phyloP scores from a whole-genome alignment of 495 filamentous ascomycete genomes.

The Aspergillus olivimuriae region DNA sequence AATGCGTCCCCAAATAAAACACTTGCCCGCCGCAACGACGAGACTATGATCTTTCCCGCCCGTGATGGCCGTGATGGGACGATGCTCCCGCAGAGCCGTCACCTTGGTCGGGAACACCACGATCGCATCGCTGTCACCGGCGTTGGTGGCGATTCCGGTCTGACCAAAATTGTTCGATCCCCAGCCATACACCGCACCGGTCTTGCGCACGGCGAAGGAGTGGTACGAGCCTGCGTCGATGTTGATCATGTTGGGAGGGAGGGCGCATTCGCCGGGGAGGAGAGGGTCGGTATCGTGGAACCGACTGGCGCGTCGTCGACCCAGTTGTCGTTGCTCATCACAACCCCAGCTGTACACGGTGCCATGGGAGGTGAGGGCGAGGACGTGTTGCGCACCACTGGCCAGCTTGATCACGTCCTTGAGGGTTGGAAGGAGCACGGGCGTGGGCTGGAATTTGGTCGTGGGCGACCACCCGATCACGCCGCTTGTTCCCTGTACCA shows the following conservation, averaged over 20 bases:
- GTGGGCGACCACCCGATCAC: slow-evolving; percentile 58
- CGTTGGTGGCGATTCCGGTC: slow-evolving; percentile 2
- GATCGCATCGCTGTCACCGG: slow-evolving; percentile 4
- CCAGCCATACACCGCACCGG: slow-evolving; percentile 8
- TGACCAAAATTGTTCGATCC: slow-evolving; percentile 13
- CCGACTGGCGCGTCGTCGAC: slow-evolving; percentile 15
- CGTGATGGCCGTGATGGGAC: slow-evolving; percentile 1
- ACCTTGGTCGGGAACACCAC: slow-evolving; percentile 4
- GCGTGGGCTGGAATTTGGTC: slow-evolving; percentile 29
- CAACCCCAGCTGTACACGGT: slow-evolving; percentile 65
- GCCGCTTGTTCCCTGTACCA: slow-evolving; percentile 58
- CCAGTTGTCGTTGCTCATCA: slow-evolving; percentile 72
- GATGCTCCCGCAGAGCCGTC: background rate
- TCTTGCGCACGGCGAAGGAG: slow-evolving; percentile 9
- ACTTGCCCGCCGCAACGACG: slow-evolving; percentile 1
- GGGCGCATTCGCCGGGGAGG: slow-evolving; percentile 3
- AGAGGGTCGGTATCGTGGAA: slow-evolving; percentile 4
- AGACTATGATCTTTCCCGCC: slow-evolving; percentile 13
- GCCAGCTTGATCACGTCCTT: slow-evolving; percentile 57
- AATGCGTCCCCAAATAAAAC: slow-evolving; percentile 11
- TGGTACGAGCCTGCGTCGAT: slow-evolving; percentile 10
- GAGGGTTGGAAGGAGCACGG: slow-evolving; percentile 44
- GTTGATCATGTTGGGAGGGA: slow-evolving; percentile 3
- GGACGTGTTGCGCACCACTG: slow-evolving; percentile 62
- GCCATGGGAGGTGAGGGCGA: slow-evolving; percentile 64